These are phyloP conservation scores for Cynanchum wilfordii DNA, from an alignment of 257 asterid species.

Conservation along the genomic window DNA sequence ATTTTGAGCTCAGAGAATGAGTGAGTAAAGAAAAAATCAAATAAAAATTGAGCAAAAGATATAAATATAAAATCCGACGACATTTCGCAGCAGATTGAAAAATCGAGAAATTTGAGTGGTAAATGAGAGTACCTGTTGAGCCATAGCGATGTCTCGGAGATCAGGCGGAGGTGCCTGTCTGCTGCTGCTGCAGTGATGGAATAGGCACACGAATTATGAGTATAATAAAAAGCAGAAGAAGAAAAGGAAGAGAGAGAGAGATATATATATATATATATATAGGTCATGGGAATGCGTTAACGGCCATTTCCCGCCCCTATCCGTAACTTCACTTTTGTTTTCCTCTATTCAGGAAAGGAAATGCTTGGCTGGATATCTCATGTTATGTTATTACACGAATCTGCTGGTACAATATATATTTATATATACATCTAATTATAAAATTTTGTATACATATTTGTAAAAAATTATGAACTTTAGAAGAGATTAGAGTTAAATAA, in stretches of 20 bases:
- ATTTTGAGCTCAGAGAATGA: neutral
- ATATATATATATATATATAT: neutral
- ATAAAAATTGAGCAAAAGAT: neutral
- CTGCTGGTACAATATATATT: too few species aligned
- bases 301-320: conserved; percentile 12
- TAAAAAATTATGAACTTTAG: too few species aligned
- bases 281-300: conserved; percentile 3
- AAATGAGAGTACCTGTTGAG: conserved; percentile 35
- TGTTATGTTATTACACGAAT: too few species aligned
- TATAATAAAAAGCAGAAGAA: neutral
- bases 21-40: neutral
- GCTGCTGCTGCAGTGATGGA: too few species aligned
- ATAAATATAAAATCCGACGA: neutral
- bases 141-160: conserved; percentile 22
- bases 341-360: conserved; percentile 2
- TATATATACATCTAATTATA: too few species aligned
- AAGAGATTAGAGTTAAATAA: too few species aligned
- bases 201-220: neutral
- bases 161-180: neutral
- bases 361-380: neutral
- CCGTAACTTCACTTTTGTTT: neutral
- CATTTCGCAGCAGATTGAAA: neutral
- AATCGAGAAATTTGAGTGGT: too few species aligned
- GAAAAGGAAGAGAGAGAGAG: neutral
- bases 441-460: too few species aligned